A percentile compares a stretch with the other conserved stretches of the same genome.
These are phyloP conservation scores for Nigrospora oryzae DNA, from an alignment of 2,329 filamentous ascomycete genomes.

Conservation along the genomic window DNA sequence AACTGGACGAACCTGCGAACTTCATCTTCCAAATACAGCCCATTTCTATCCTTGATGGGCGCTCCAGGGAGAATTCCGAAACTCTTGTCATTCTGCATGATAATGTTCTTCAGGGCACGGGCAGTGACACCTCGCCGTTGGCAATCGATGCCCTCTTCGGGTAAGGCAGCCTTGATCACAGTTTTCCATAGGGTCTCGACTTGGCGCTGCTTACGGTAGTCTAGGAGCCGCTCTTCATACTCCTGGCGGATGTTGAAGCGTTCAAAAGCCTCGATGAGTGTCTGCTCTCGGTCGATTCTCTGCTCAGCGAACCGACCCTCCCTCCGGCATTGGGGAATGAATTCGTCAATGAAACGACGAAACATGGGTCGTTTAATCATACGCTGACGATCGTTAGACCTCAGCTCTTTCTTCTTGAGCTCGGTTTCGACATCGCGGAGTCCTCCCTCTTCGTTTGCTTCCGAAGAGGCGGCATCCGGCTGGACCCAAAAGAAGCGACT, in stretches of 20 bases:
- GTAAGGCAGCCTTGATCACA: conserved; percentile 32
- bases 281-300: conserved; percentile 27
- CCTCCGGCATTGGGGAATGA: conserved; percentile 42
- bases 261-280: conserved; percentile 44
- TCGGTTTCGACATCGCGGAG: conserved; percentile 13
- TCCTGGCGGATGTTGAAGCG: conserved; percentile 36
- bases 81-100: conserved; percentile 33
- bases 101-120: conserved; percentile 38
- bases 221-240: conserved; percentile 32
- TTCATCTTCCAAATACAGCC: conserved; percentile 32
- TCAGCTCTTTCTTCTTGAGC: conserved; percentile 28
- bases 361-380: conserved; percentile 49
- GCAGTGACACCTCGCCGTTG: conserved; percentile 24
- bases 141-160: conserved; percentile 12
- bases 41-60: conserved; percentile 23
- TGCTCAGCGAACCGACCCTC: conserved; percentile 23
- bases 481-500: conserved; percentile 50
- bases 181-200: conserved; percentile 32
- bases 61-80: conserved; percentile 23
- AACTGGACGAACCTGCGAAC: conserved; percentile 31
- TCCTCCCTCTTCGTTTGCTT: conserved; percentile 21
- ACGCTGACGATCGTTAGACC: conserved; percentile 48
- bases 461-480: conserved; percentile 6
- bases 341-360: conserved; percentile 53
- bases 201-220: conserved; percentile 32